Conservation (phyloP, 257 asterid genomes). For the Solanum pennellii region DNA sequence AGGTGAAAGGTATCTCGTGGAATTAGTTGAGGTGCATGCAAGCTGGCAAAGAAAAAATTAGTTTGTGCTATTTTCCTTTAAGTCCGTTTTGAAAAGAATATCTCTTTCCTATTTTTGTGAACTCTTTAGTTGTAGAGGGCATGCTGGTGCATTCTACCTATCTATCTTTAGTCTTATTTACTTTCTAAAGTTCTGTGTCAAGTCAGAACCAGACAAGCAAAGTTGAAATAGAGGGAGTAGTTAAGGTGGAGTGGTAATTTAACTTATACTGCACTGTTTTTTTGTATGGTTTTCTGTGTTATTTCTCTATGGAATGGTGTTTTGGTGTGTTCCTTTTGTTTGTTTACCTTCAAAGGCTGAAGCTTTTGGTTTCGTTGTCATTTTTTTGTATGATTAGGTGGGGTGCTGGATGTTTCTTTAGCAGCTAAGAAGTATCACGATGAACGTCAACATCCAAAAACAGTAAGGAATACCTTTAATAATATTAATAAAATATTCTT, state of each 20-base stretch:
- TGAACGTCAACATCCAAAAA: slow-evolving; percentile 54
- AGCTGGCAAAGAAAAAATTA: not conserved
- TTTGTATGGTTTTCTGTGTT: not conserved
- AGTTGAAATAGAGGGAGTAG: not conserved
- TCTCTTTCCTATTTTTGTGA: not conserved
- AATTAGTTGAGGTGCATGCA: not conserved
- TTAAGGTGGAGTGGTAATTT: not conserved
- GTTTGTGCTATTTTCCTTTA: not conserved
- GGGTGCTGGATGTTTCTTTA: slow-evolving; percentile 65
- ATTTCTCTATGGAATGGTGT: not conserved
- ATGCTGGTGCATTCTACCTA: not conserved
- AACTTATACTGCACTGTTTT: not conserved
- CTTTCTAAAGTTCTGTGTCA: not conserved
- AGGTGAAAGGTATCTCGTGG: not conserved
- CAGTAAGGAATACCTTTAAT: slow-evolving; percentile 31
- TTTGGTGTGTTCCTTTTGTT: not conserved
- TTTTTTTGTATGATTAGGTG: slow-evolving; percentile 35
- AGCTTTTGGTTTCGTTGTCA: slow-evolving; percentile 2
- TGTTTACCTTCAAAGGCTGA: not conserved
- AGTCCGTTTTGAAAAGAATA: not conserved
- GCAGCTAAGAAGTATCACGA: slow-evolving; percentile 45
- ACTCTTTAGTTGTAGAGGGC: not conserved
- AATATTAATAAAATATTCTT: not conserved
- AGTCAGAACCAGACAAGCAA: not conserved
- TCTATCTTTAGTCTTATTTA: not conserved